phyloP scores from a whole-genome alignment of 169 alveolate genomes.

The Theileria equi region DNA sequence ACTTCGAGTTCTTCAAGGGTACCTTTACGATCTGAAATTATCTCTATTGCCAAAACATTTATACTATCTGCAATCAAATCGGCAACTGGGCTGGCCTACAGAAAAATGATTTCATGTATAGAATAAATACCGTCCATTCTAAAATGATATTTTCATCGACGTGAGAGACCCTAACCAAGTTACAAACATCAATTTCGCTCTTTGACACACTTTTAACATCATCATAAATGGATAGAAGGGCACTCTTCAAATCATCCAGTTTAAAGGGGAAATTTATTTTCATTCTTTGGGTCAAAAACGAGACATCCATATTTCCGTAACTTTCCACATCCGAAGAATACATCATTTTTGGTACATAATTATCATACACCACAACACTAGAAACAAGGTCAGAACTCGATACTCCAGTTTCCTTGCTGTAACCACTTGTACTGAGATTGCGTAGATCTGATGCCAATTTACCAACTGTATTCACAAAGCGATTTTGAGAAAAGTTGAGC shows the following conservation, averaged over 20 bases:
- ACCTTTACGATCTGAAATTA: constrained; percentile 14
- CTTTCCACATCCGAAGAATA: constrained; percentile 67
- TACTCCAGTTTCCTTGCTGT: not conserved
- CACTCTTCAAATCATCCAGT: constrained; percentile 45
- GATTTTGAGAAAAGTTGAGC: constrained; percentile 40
- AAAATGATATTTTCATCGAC: constrained; percentile 15
- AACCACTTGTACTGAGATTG: not conserved
- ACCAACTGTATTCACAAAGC: constrained; percentile 48
- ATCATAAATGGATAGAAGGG: constrained; percentile 61
- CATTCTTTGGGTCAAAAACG: constrained; percentile 64
- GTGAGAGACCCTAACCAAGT: constrained; percentile 17
- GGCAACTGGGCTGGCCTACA: constrained; percentile 68
- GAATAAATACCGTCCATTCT: constrained; percentile 22
- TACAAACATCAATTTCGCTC: constrained; percentile 1
- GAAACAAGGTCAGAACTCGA: constrained; percentile 54
- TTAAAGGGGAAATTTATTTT: constrained; percentile 53
- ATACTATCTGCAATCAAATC: constrained; percentile 76
- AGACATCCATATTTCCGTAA: constrained; percentile 53
- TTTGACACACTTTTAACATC: constrained; percentile 36
- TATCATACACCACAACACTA: constrained; percentile 53
- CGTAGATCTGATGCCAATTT: constrained; percentile 39
- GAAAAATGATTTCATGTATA: not conserved
- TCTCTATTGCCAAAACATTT: constrained; percentile 66
- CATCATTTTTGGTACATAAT: constrained; percentile 32
- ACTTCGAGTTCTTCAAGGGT: constrained; percentile 2